Evolutionary conservation across 139 green algal genomes (phyloP), one percentile per base, ranked within the genome.

Genomic region (Chlamydomonas applanata): DNA sequence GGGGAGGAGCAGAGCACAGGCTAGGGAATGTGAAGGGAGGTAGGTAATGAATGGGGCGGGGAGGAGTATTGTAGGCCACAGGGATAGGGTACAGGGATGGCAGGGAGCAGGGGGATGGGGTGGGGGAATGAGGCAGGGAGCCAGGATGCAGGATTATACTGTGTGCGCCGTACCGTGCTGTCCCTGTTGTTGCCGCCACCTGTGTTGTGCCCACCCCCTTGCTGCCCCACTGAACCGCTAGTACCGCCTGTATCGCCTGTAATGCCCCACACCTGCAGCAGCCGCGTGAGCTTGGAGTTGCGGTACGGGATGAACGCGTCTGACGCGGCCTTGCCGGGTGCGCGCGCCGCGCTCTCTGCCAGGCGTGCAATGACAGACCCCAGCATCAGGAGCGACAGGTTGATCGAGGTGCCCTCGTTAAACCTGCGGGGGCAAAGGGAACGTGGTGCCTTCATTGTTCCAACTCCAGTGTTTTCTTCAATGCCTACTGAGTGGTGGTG

Each of bases 211-310:
- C n/a, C n/a, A n/a, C n/a, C n/a, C n/a, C n/a, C n/a, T n/a, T n/a
- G n/a, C n/a, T n/a, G n/a, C n/a, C n/a, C n/a, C n/a, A n/a, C n/a
- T n/a, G n/a, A n/a, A n/a, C n/a, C n/a, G n/a, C n/a, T n/a, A n/a
- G n/a, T n/a, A n/a, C n/a, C n/a, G n/a, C n/a, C n/a, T n/a, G n/a
- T n/a, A n/a, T n/a, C n/a, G n/a, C n/a, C n/a, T n/a, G n/a, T n/a
- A n/a, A n/a, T n/a, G n/a, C n/a, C 3, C 77, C 57, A 1, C 40
- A 70, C 81, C 69, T 84, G 83, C 59, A 93, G 81, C 49, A 93
- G 62, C 2, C 86, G 77, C 3, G 88, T 93, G 17, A 93, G 88
- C 79, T 89, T 91, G 63, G 79, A 88, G 71, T 93, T 86, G 35
- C 88, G 82, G 79, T 87, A 91, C 16, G 88, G 85, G 13, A 93